phyloP scores from a whole-genome alignment of 345 rosid genomes.

The Eucalyptus erythrocorys region DNA sequence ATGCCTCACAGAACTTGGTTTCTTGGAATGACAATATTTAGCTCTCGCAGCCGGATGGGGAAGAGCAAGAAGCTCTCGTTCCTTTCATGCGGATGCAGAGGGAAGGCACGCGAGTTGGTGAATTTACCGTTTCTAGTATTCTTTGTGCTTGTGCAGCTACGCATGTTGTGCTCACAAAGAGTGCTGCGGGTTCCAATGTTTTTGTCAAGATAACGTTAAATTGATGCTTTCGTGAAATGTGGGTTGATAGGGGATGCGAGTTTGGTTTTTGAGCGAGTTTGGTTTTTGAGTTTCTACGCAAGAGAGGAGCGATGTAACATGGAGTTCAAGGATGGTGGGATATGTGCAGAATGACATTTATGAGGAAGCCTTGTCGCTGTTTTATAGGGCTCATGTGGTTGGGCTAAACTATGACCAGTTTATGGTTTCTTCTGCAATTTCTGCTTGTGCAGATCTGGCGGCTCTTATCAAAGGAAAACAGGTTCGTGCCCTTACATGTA shows the following conservation, averaged over 20 bases:
- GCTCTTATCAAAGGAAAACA: constrained; percentile 62
- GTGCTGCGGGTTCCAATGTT: constrained; percentile 24
- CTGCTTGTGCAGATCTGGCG: constrained; percentile 63
- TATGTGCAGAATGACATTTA: constrained; percentile 54
- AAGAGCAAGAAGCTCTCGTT: constrained; percentile 23
- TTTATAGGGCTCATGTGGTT: constrained; percentile 17
- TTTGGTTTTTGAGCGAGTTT: constrained; percentile 32
- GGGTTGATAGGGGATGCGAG: constrained; percentile 35
- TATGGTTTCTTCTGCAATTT: constrained; percentile 47
- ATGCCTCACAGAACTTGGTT: constrained; percentile 52
- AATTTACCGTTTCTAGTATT: constrained; percentile 62
- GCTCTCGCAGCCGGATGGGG: constrained; percentile 23
- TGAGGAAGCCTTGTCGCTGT: constrained; percentile 57
- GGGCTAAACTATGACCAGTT: constrained; percentile 41
- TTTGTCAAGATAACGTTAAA: constrained; percentile 64
- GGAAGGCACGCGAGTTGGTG: constrained; percentile 23
- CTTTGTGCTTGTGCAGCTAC: constrained; percentile 51
- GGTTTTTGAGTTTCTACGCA: constrained; percentile 43
- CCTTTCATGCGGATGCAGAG: constrained; percentile 42
- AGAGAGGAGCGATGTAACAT: constrained; percentile 57
- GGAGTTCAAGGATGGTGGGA: constrained; percentile 80
- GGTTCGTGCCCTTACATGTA: constrained; percentile 41
- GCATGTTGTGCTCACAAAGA: constrained; percentile 23
- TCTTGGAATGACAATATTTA: constrained; percentile 74
- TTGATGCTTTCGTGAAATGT: constrained; percentile 67